Evolutionary conservation across 2,329 filamentous ascomycete species (phyloP), one percentile per base, ranked within the genome.

Genomic region (Parastagonospora avenae): DNA sequence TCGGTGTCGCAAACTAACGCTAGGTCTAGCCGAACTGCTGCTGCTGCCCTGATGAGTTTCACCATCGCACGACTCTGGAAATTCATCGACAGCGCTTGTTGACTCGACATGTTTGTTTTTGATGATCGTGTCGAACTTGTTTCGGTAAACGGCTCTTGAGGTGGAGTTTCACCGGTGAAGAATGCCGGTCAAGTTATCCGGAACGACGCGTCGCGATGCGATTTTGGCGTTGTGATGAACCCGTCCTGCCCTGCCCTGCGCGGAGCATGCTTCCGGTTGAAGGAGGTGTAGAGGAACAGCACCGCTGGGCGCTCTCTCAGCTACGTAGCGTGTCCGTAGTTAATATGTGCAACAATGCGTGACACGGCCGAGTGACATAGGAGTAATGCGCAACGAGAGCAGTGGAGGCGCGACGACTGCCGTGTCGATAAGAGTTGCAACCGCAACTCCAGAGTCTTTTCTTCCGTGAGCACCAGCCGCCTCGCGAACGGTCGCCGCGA

Each of bases 211-310:
- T 8, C 12, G 12, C 29, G 32, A 46, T 12, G 19, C 33, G 24
- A 19, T n/a, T 10, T 35, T 14, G 19, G 30, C 28, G 44, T 36
- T 40, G 33, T 39, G 11, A 39, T 40, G 11, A 40, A 40, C 16
- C 36, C 44, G 16, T 14, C 3, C 19, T 29, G 36, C 16, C 3
- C 19, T 29, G 36, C 16, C 9, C 31, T 15, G 8, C 5, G 16
- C 36, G 44, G 29, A 40, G 44, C 36, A 46, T 41, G 44, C 15
- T 35, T 46, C 44, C 16, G 29, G 33, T 40, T 46, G 16, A n/a
- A 19, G 37, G 7, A 39, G 37, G 37, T 24, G 36, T n/a, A 12
- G 29, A 30, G 12, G 14, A 24, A 11, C 31, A 10, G n/a, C 31
- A 27, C 37, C 28, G 37, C 16, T 12, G 37, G 16, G 19, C 15